These are phyloP conservation scores for Gossypium bickii DNA, from an alignment of 345 rosid species.

Conservation along the genomic window DNA sequence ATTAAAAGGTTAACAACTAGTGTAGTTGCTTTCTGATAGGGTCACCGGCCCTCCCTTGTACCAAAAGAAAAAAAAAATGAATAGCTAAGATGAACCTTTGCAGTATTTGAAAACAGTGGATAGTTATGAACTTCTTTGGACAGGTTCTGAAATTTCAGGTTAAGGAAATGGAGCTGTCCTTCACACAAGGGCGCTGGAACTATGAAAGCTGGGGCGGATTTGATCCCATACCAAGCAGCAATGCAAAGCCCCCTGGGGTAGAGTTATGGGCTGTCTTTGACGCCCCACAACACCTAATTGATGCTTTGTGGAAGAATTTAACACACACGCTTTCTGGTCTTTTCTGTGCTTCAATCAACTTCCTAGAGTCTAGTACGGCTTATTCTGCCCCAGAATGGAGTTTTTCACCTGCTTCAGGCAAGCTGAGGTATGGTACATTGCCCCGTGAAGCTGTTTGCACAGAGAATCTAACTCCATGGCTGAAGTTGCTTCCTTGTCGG, in stretches of 20 bases:
- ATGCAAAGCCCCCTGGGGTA: conserved; percentile 94
- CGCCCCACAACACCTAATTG: conserved; percentile 65
- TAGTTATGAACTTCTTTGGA: conserved; percentile 16
- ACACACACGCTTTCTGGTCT: conserved; percentile 90
- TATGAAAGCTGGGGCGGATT: conserved; percentile 95
- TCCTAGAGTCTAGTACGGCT: conserved; percentile 70
- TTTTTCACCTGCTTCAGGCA: conserved; percentile 51
- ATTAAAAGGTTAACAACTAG: background rate
- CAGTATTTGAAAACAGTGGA: background rate
- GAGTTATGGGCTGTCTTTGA: conserved; percentile 97
- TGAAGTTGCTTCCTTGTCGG: conserved; percentile 95
- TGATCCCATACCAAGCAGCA: conserved; percentile 76
- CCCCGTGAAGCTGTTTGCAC: conserved; percentile 99
- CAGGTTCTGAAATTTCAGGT: conserved; percentile 74
- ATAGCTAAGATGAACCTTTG: background rate
- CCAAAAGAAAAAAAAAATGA: background rate
- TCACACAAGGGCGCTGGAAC: conserved; percentile 98
- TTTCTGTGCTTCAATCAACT: conserved; percentile 93
- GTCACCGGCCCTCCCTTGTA: background rate
- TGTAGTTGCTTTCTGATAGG: background rate
- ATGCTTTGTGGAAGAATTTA: conserved; percentile 83
- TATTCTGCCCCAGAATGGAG: conserved; percentile 85
- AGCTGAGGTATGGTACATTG: conserved; percentile 77
- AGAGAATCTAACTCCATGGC: conserved; percentile 97
- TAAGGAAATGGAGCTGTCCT: conserved; percentile 92